Conservation (phyloP, 2,329 filamentous ascomycete genomes). For the Aspergillaceae sp. region DNA sequence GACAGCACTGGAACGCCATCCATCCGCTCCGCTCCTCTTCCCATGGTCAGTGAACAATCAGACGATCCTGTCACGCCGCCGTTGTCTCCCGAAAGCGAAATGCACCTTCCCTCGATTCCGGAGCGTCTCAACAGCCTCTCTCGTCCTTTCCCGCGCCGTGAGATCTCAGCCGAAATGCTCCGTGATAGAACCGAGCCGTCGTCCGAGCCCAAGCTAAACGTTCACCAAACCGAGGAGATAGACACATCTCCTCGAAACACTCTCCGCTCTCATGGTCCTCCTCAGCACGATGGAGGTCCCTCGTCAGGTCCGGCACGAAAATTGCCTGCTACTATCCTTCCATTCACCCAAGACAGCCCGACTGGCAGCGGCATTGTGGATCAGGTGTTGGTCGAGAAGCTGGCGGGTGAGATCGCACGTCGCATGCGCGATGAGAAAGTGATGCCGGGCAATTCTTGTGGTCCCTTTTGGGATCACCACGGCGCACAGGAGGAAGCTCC, state of each 20-base stretch:
- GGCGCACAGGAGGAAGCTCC: conserved; percentile 29
- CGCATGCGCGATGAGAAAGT: conserved; percentile 80
- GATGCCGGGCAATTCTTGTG: conserved; percentile 23
- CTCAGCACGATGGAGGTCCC: conserved; percentile 20
- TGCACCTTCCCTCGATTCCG: conserved; percentile 25
- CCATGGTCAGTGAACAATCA: conserved; percentile 53
- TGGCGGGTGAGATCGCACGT: conserved; percentile 79
- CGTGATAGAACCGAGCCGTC: conserved; percentile 18
- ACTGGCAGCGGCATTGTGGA: conserved; percentile 34
- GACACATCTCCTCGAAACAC: conserved; percentile 28
- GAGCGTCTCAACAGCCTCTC: conserved; percentile 26
- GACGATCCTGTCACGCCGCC: conserved; percentile 48
- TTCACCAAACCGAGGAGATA: conserved; percentile 15
- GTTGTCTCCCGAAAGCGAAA: conserved; percentile 34
- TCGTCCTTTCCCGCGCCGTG: conserved; percentile 15
- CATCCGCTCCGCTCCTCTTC: conserved; percentile 45
- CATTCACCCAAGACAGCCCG: conserved; percentile 25
- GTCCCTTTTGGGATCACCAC: conserved; percentile 29
- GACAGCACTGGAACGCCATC: conserved; percentile 39
- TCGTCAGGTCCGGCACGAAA: conserved; percentile 16
- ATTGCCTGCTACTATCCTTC: conserved; percentile 26
- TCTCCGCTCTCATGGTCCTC: conserved; percentile 11
- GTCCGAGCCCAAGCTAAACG: conserved; percentile 12
- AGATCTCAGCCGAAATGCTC: conserved; percentile 11
- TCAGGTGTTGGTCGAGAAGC: conserved; percentile 49